Percentiles rank a stretch among this genome's conserved stretches.
phyloP scores from a whole-genome alignment of 176 grass and related monocot species.

The Bromus sterilis region DNA sequence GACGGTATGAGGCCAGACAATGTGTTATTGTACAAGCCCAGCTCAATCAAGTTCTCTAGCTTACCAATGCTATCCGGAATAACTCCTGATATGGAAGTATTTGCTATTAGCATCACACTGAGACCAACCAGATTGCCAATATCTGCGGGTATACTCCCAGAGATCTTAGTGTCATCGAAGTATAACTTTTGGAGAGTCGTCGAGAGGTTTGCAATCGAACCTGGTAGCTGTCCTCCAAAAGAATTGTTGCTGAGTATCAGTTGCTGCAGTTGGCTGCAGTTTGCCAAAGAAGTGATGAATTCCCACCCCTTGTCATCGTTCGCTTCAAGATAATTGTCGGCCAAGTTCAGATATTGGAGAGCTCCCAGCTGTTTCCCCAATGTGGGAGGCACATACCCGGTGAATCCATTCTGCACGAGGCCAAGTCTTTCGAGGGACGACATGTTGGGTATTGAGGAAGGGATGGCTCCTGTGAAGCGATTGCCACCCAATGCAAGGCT shows the following conservation, averaged over 20 bases:
- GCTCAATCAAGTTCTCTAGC: background rate
- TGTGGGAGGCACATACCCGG: background rate
- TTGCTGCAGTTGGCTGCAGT: background rate
- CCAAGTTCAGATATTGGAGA: background rate
- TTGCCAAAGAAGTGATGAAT: background rate
- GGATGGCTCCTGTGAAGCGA: background rate
- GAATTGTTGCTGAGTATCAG: background rate
- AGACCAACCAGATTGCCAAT: background rate
- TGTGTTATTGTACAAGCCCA: background rate
- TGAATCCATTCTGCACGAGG: background rate
- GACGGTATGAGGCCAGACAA: background rate
- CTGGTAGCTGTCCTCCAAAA: background rate
- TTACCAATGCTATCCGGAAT: constrained; percentile 1
- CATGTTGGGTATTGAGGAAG: background rate
- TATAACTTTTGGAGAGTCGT: background rate
- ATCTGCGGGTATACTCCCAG: background rate
- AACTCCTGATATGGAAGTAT: background rate
- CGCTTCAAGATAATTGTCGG: background rate
- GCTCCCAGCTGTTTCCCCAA: background rate
- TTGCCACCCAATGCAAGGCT: background rate
- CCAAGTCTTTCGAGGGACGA: background rate
- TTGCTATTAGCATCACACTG: background rate
- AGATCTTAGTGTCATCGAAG: background rate
- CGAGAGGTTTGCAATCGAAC: background rate
- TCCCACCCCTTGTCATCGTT: background rate